Evolutionary conservation across 2,329 filamentous ascomycete genomes (phyloP).

Genomic region (Rutstroemia sp.): DNA sequence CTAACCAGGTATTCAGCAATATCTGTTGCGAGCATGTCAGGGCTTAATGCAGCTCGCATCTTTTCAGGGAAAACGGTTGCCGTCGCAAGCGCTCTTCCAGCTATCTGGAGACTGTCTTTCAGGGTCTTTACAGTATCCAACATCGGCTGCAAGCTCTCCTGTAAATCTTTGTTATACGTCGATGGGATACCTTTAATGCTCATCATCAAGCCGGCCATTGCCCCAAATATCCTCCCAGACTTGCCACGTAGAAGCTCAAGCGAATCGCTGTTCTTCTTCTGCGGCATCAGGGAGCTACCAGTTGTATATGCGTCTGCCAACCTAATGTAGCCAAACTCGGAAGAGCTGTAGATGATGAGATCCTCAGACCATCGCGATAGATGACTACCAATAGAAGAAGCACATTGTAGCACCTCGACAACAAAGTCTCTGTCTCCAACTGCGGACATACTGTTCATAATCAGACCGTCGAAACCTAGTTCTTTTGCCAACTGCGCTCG

Average conservation of each 20-base stretch:
- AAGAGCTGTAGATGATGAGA: conserved; percentile 71
- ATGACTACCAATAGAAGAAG: conserved; percentile 69
- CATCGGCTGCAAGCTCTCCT: conserved; percentile 81
- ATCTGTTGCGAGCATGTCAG: conserved; percentile 67
- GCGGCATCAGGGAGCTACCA: conserved; percentile 37
- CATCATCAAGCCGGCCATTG: conserved; percentile 70
- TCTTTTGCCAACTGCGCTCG: conserved; percentile 72
- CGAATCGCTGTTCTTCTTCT: conserved; percentile 78
- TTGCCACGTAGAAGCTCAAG: conserved; percentile 72
- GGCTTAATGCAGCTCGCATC: conserved; percentile 73
- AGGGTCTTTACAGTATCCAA: conserved; percentile 79
- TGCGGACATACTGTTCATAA: conserved; percentile 71
- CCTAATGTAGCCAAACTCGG: conserved; percentile 63
- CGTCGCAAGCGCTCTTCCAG: conserved; percentile 71
- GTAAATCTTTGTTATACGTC: conserved; percentile 31
- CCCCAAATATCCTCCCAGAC: conserved; percentile 67
- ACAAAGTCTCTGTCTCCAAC: conserved; percentile 65
- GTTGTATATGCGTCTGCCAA: conserved; percentile 76
- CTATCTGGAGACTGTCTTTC: conserved; percentile 73
- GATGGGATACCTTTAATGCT: conserved; percentile 60
- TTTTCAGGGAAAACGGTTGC: conserved; percentile 61
- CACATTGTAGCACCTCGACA: conserved; percentile 75
- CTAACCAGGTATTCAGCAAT: conserved; percentile 57
- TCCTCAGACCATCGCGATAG: conserved; percentile 75
- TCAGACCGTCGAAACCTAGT: conserved; percentile 68